Base-by-base conservation (phyloP, 441 rosid species). In the Populus hybrid region DNA sequence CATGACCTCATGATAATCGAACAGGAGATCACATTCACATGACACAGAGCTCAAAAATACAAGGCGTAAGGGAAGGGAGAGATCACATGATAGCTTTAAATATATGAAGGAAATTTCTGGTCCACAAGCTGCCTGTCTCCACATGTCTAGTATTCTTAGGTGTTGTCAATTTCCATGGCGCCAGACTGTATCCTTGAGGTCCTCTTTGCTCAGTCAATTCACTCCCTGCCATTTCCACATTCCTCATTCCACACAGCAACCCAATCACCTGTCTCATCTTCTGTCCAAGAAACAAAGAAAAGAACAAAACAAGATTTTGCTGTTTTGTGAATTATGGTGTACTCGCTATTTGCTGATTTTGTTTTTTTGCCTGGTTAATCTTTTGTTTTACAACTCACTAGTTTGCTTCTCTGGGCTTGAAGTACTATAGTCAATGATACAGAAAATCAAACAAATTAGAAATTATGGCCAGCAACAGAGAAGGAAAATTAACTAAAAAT, bases 1-100 rank as follows among this genome's bases (percentile, higher is more conserved):
- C 84, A 86, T 82, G 83, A 84, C 67, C 79, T 79, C 79, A 84
- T 86, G 80, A 82, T 82, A 82, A 67, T 69, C 61, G 9, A 72
- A 53, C n/a, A 6, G n/a, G 20, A 6, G 16, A 26, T 4, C 6
- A 23, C 31, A 64, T 16, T 71, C 72, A 65, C 12, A 75, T 63
- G 69, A 36, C n/a, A 35, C 59, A 29, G 64, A 66, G 67, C 56
- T 64, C 26, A 23, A 65, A 64, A 73, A 64, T 29, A 21, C 3
- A 64, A 14, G 45, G 14, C 31, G 31, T 29, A 29, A 29, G 31
- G 31, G 33, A 26, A 63, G 6, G 18, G 42, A 59, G 11, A 65
- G 69, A 72, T 81, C 77, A 79, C 77, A 82, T 75, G 86, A 71
- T 79, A 64, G 69, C 18, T 45, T 63, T 72, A 67, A 84, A 63